Evolutionary conservation across 768 basidiomycete species (phyloP).

Genomic region (Panaeolus cyanescens): DNA sequence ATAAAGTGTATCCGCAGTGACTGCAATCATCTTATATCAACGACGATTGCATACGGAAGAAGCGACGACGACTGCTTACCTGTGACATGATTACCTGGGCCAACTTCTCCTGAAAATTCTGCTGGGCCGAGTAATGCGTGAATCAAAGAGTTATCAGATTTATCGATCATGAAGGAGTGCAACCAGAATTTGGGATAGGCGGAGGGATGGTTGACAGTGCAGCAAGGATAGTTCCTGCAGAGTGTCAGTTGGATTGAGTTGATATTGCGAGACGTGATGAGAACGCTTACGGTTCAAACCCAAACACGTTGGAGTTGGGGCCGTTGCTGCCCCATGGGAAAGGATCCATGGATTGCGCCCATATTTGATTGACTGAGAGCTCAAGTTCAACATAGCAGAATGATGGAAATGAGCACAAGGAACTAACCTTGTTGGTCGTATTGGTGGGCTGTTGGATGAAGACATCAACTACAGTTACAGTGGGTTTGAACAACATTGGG

Average conservation of each 20-base stretch:
- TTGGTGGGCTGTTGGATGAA: conserved; percentile 32
- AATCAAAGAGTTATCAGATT: conserved; percentile 29
- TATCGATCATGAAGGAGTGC: conserved; percentile 37
- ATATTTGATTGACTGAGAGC: conserved; percentile 39
- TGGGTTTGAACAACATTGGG: neutral
- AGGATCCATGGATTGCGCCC: conserved; percentile 40
- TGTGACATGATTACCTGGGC: conserved; percentile 31
- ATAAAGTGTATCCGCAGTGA: conserved; percentile 38
- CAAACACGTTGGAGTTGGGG: conserved; percentile 42
- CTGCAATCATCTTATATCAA: conserved; percentile 12
- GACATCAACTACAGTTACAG: neutral
- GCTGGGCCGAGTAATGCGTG: conserved; percentile 41
- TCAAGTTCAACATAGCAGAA: no score
- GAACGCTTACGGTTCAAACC: conserved; percentile 39
- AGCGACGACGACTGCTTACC: conserved; percentile 25
- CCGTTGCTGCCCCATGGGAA: conserved; percentile 39
- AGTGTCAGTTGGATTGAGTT: neutral
- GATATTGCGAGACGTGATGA: neutral
- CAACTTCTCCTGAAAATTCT: conserved; percentile 35
- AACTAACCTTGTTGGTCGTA: conserved; percentile 42
- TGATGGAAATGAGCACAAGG: no score
- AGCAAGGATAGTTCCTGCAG: conserved; percentile 43
- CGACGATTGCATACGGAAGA: neutral
- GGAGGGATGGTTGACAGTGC: conserved; percentile 44
- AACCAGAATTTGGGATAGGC: conserved; percentile 46